Percentiles rank a stretch among this genome's conserved stretches.
phyloP scores from a whole-genome alignment of 2,329 filamentous ascomycete genomes.

The Dothideomycetidae sp. region DNA sequence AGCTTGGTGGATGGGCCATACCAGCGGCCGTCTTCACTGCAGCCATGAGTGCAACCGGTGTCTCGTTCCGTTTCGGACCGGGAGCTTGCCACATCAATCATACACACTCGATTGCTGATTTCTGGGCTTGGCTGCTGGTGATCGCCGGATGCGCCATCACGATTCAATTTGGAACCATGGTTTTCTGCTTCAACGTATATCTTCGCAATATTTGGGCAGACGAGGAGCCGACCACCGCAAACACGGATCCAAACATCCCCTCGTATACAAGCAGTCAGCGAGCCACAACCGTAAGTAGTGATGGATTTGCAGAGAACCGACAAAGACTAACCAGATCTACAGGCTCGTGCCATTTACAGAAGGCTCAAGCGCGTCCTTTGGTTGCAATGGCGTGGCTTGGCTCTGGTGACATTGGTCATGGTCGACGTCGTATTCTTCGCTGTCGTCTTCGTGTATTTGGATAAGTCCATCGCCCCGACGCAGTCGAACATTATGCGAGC shows the following conservation, averaged over 20 bases:
- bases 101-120: conserved; percentile 62
- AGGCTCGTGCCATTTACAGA: conserved; percentile 70
- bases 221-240: conserved; percentile 48
- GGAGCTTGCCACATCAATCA: conserved; percentile 91
- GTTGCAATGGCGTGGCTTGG: conserved; percentile 88
- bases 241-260: conserved; percentile 52
- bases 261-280: conserved; percentile 62
- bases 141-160: conserved; percentile 65
- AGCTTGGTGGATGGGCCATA: conserved; percentile 71
- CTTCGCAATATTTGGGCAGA: conserved; percentile 64
- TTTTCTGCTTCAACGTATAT: conserved; percentile 92
- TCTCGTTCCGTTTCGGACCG: conserved; percentile 78
- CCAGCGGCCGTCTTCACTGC: conserved; percentile 61
- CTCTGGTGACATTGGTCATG: conserved; percentile 78
- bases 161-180: conserved; percentile 63
- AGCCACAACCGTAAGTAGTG: conserved; percentile 47
- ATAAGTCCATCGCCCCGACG: conserved; percentile 50
- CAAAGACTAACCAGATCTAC: conserved; percentile 47
- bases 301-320: conserved; percentile 63
- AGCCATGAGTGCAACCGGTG: conserved; percentile 71
- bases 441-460: conserved; percentile 76
- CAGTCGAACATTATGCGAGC: conserved; percentile 43
- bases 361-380: conserved; percentile 74
- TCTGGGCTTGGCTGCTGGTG: conserved; percentile 79
- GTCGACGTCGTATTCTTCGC: conserved; percentile 89